A percentile compares a stretch with the other conserved stretches of the same genome.
Evolutionary conservation across 306 rosid species (phyloP).

Genomic region (Ceratonia siliqua): DNA sequence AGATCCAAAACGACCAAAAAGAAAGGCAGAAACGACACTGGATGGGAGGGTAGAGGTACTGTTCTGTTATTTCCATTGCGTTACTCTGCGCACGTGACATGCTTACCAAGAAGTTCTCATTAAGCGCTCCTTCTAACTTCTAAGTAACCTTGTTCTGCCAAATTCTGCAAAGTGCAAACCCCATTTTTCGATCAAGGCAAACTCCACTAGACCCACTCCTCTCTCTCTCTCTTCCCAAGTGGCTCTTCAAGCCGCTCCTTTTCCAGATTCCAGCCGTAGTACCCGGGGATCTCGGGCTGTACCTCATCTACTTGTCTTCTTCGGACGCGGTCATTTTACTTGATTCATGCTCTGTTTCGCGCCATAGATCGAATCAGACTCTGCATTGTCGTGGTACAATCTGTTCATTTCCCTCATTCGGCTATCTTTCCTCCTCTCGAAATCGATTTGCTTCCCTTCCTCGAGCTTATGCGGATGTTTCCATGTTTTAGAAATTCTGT

Average conservation of each 20-base stretch:
- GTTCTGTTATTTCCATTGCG: too few species aligned
- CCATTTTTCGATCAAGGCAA: background rate
- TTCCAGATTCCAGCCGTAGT: background rate
- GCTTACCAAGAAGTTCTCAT: background rate
- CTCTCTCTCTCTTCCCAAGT: background rate
- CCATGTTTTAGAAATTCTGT: background rate
- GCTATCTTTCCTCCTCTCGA: too few species aligned
- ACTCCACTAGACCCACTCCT: background rate
- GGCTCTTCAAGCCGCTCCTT: too few species aligned
- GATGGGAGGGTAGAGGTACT: too few species aligned
- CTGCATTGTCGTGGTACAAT: background rate
- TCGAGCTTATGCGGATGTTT: background rate
- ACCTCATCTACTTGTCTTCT: background rate
- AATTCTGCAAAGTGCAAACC: background rate
- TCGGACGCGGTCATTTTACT: background rate
- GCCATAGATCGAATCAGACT: constrained; percentile 33
- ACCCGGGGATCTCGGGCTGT: background rate
- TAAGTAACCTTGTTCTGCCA: background rate
- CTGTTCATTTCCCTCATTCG: background rate
- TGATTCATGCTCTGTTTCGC: background rate
- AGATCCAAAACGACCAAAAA: too few species aligned
- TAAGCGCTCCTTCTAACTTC: too few species aligned
- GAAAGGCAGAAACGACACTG: too few species aligned
- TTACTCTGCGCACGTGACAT: background rate
- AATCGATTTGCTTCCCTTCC: background rate